Conservation (phyloP, 2,329 filamentous ascomycete species). For the Scytalidium sp. region DNA sequence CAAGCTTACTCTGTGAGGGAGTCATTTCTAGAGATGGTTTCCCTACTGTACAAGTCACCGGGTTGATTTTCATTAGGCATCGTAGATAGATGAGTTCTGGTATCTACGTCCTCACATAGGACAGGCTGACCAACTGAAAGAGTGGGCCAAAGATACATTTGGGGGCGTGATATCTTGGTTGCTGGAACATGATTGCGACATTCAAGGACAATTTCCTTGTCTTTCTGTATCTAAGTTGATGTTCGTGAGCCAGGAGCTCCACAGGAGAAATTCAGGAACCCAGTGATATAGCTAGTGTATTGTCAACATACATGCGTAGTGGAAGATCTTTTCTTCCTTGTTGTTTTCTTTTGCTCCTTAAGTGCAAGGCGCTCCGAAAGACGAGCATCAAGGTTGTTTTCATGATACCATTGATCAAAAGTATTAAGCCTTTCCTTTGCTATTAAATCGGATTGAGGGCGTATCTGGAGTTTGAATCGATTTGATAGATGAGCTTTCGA, state of each 20-base stretch:
- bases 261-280: neutral
- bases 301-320: neutral
- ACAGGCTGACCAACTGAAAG: neutral
- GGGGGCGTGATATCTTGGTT: conserved; percentile 26
- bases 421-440: conserved; percentile 59
- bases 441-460: conserved; percentile 62
- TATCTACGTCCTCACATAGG: conserved; percentile 15
- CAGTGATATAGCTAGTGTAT: neutral
- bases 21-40: neutral
- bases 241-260: too few species aligned
- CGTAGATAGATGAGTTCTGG: conserved; percentile 3
- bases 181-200: conserved; percentile 10
- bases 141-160: conserved; percentile 27
- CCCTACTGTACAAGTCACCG: neutral
- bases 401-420: conserved; percentile 77
- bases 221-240: neutral
- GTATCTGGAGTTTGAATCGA: conserved; percentile 78
- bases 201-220: conserved; percentile 21
- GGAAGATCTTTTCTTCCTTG: conserved; percentile 11
- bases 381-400: conserved; percentile 67
- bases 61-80: too few species aligned
- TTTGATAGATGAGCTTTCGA: conserved; percentile 90
- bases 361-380: conserved; percentile 75
- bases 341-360: conserved; percentile 66
- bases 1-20: neutral